Base-by-base conservation (phyloP, 2,329 filamentous ascomycete species). In the Gyromitra esculenta region DNA sequence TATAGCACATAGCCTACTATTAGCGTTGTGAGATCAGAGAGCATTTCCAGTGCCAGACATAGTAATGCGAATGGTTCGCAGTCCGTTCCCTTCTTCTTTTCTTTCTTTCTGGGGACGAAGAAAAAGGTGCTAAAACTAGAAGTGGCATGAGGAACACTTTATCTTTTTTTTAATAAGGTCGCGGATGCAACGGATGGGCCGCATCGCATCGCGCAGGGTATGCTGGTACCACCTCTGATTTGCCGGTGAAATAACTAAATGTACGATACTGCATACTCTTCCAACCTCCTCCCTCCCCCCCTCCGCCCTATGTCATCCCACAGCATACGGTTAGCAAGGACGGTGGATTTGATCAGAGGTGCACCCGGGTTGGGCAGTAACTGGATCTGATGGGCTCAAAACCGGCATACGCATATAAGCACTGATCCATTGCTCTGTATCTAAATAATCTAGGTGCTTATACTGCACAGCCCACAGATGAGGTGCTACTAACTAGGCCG, bases 31-130 rank as follows among this genome's bases (percentile, higher is more conserved):
- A 41, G 13, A 18, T 78, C 57, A 66, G 67, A 43, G 67, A 31
- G 11, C 84, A 18, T 85, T 87, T 60, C 62, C 41, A 59, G 41
- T 8, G 65, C 31, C 52, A 39, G 41, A 65, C 72, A 75, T 75
- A 66, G 60, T 59, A 75, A 57, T 57, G 7, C 41, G 39, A 64
- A 25, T 31, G 25, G 35, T 56, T 64, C 37, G 59, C 21, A n/a
- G 18, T 39, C 67, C 6, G 54, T 60, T 67, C 2, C 37, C 35
- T 35, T 13, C 39, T 45, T 45, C 35, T 35, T 13, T 39, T 50
- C 35, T 45, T 6, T 66, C 11, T 21, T 25, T 5, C 15, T 9
- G 13, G 50, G 64, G 59, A 39, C 45, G 56, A 48, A 50, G 70
- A 39, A 15, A 62, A n/a, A 59, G 35, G 31, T 66, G 18, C 43